phyloP scores from a whole-genome alignment of 768 basidiomycete genomes.

The Rhizopogon roseolus region DNA sequence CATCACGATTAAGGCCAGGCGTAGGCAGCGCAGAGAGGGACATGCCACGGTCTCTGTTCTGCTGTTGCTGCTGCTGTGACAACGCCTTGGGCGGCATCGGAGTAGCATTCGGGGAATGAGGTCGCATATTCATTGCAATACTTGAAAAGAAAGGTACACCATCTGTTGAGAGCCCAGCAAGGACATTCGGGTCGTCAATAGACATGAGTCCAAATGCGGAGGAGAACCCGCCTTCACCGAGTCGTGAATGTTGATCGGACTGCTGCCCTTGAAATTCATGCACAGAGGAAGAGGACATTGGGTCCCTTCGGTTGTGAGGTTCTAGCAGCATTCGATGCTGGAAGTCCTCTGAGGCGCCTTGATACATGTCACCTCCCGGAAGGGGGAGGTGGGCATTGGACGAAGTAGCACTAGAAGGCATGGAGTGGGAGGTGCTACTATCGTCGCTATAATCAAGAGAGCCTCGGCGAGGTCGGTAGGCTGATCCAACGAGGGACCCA shows the following conservation, averaged over 20 bases:
- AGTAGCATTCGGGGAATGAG: slow-evolving; percentile 41
- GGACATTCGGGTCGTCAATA: slow-evolving; percentile 66
- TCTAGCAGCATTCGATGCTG: slow-evolving; percentile 12
- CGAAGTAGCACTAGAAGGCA: slow-evolving; percentile 51
- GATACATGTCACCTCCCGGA: slow-evolving; percentile 20
- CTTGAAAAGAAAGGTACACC: slow-evolving; percentile 59
- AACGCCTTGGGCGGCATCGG: slow-evolving; percentile 37
- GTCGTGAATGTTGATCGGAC: slow-evolving; percentile 6
- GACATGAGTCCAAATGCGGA: slow-evolving; percentile 73
- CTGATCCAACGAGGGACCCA: slow-evolving; percentile 19
- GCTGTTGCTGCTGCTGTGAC: slow-evolving; percentile 12
- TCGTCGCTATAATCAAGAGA: slow-evolving; percentile 41
- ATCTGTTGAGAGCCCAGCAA: slow-evolving; percentile 56
- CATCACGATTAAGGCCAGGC: slow-evolving; percentile 28
- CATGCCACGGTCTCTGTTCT: slow-evolving; percentile 17
- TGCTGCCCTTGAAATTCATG: slow-evolving; percentile 9
- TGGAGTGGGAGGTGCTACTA: slow-evolving; percentile 38
- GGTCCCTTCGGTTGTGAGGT: slow-evolving; percentile 12
- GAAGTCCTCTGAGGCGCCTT: slow-evolving; percentile 23
- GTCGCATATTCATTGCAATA: slow-evolving; percentile 18
- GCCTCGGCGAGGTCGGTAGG: slow-evolving; percentile 24
- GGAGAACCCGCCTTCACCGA: slow-evolving; percentile 41
- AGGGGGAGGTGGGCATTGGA: slow-evolving; percentile 49
- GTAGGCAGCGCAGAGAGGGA: slow-evolving; percentile 26
- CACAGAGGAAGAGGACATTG: slow-evolving; percentile 7